Conservation (phyloP, 2,329 filamentous ascomycete genomes). For the Pseudopyricularia cyperi region DNA sequence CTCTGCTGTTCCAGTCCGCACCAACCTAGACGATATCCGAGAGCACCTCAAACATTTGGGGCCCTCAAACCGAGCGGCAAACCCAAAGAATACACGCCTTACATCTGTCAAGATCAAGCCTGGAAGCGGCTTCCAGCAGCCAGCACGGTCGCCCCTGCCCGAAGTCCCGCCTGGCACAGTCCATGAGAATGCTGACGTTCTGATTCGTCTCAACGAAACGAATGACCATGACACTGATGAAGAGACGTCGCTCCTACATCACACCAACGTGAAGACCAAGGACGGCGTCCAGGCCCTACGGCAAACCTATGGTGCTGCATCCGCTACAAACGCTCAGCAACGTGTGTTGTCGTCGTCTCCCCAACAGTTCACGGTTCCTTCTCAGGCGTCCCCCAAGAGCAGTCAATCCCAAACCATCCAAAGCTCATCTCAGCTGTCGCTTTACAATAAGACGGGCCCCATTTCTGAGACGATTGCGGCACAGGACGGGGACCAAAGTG, state of each 20-base stretch:
- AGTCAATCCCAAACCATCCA: background rate
- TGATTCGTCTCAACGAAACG: conserved; percentile 4
- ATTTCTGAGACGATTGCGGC: background rate
- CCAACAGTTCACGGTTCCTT: conserved; percentile 1
- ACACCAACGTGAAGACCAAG: conserved; percentile 40
- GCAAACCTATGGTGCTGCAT: conserved; percentile 37
- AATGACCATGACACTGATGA: conserved; percentile 20
- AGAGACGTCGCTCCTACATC: conserved; percentile 28
- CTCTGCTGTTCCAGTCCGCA: conserved; percentile 39
- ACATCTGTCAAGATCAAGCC: conserved; percentile 57
- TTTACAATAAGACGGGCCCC: background rate
- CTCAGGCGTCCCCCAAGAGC: background rate
- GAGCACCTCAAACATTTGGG: conserved; percentile 52
- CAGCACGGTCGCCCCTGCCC: conserved; percentile 1
- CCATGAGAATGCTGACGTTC: background rate
- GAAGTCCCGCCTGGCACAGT: conserved; percentile 6
- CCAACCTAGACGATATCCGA: conserved; percentile 49
- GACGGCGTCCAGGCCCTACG: conserved; percentile 52
- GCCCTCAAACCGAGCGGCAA: conserved; percentile 52
- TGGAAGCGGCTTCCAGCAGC: conserved; percentile 11
- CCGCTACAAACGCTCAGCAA: conserved; percentile 3
- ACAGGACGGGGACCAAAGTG: background rate
- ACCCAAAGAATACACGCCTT: conserved; percentile 47
- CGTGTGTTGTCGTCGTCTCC: background rate
- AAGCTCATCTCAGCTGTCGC: background rate